Conservation (phyloP, 305 asterid genomes). For the Fraxinus albicans region DNA sequence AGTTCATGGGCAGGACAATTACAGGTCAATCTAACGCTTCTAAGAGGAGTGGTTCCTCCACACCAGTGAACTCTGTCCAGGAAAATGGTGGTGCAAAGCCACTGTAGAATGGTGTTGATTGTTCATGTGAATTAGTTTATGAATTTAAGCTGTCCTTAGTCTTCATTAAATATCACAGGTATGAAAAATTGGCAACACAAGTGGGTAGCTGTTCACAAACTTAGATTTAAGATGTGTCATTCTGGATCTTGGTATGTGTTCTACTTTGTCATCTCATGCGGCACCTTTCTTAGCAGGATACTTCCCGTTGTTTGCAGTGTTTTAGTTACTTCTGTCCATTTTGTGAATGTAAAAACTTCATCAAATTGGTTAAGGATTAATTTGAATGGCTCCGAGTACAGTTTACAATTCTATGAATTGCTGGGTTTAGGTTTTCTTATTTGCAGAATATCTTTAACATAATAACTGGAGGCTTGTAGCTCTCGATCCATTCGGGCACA, state of each 20-base stretch:
- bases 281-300: neutral
- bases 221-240: neutral
- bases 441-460: neutral
- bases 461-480: neutral
- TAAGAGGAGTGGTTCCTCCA: slow-evolving; percentile 67
- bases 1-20: slow-evolving; percentile 82
- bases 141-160: slow-evolving; percentile 8
- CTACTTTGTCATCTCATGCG: neutral
- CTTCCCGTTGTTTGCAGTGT: neutral
- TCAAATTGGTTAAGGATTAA: slow-evolving; percentile 2
- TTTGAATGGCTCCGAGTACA: neutral
- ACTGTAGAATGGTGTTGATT: slow-evolving; percentile 14
- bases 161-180: neutral
- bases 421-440: neutral
- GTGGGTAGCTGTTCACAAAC: neutral
- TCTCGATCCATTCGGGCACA: neutral
- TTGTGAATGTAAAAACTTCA: slow-evolving; percentile 15
- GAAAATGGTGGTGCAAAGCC: slow-evolving; percentile 88
- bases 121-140: slow-evolving; percentile 18
- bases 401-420: neutral
- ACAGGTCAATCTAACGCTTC: slow-evolving; percentile 55
- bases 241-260: neutral
- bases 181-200: neutral
- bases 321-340: neutral
- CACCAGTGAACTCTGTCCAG: slow-evolving; percentile 55